Percentiles rank a stretch among this genome's conserved stretches.
phyloP scores from a whole-genome alignment of 129 eudicot genomes.

The Lonicera japonica region DNA sequence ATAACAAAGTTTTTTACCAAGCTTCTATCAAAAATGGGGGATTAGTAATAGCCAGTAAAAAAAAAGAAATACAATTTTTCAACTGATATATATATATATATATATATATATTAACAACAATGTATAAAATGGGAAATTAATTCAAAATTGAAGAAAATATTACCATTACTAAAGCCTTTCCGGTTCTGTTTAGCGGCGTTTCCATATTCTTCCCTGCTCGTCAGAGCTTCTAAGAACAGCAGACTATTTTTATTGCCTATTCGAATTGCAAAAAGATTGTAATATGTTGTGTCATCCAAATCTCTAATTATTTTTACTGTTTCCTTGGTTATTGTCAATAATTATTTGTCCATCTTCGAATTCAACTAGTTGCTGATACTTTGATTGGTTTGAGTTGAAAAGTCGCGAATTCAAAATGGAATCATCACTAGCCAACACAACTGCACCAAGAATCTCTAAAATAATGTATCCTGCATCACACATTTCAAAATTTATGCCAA shows the following conservation, averaged over 20 bases:
- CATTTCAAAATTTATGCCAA: too few species aligned
- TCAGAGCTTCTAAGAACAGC: conserved; percentile 70
- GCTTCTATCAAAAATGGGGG: too few species aligned
- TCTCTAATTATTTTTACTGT: conserved; percentile 38
- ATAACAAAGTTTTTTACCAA: too few species aligned
- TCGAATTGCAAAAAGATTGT: conserved; percentile 39
- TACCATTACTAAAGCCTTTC: too few species aligned
- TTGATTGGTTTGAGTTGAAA: conserved; percentile 27
- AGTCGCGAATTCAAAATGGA: conserved; percentile 31
- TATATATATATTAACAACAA: too few species aligned
- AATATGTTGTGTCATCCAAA: conserved; percentile 36
- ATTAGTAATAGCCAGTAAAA: too few species aligned
- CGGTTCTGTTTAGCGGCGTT: too few species aligned
- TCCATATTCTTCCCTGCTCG: conserved; percentile 62
- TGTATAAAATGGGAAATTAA: too few species aligned
- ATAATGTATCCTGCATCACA: conserved; percentile 52
- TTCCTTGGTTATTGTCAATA: conserved; percentile 31
- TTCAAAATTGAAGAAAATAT: too few species aligned
- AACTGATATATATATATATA: too few species aligned
- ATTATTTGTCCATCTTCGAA: conserved; percentile 57
- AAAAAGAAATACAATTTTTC: too few species aligned
- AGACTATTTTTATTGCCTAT: conserved; percentile 54
- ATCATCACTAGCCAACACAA: conserved; percentile 39
- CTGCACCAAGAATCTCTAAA: conserved; percentile 83
- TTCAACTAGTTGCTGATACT: conserved; percentile 36